Conservation (phyloP, 805 yeast genomes). For the Saturnispora ahearnii region DNA sequence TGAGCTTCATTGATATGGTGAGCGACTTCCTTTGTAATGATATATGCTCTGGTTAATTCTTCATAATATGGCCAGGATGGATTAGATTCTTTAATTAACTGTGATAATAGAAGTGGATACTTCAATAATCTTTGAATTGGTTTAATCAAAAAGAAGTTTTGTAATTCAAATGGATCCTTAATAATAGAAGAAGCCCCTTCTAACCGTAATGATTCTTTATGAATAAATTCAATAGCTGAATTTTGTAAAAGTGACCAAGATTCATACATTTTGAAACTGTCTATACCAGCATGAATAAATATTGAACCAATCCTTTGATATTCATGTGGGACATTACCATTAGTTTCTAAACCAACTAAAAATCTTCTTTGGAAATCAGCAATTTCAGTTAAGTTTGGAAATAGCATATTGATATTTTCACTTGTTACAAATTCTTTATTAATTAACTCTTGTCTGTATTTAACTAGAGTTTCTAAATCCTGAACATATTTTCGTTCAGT, state of each 20-base stretch:
- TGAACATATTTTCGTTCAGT: conserved; percentile 91
- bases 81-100: conserved; percentile 60
- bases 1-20: conserved; percentile 87
- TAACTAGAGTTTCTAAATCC: conserved; percentile 68
- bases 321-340: conserved; percentile 61
- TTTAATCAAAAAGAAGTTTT: conserved; percentile 77
- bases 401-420: conserved; percentile 71
- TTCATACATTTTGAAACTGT: conserved; percentile 81
- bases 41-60: conserved; percentile 64
- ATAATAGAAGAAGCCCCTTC: conserved; percentile 48
- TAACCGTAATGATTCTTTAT: conserved; percentile 50
- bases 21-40: conserved; percentile 76
- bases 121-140: conserved; percentile 96
- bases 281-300: conserved; percentile 69
- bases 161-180: conserved; percentile 83
- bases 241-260: conserved; percentile 91
- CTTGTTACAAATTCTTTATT: conserved; percentile 59
- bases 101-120: conserved; percentile 77
- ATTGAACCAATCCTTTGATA: conserved; percentile 84
- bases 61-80: conserved; percentile 42
- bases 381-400: conserved; percentile 76
- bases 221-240: conserved; percentile 75
- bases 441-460: conserved; percentile 60
- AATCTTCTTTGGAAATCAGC: conserved; percentile 90
- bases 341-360: conserved; percentile 80